These are phyloP conservation scores for Pleurotus djamor DNA, from an alignment of 768 basidiomycete genomes.

Conservation along the genomic window DNA sequence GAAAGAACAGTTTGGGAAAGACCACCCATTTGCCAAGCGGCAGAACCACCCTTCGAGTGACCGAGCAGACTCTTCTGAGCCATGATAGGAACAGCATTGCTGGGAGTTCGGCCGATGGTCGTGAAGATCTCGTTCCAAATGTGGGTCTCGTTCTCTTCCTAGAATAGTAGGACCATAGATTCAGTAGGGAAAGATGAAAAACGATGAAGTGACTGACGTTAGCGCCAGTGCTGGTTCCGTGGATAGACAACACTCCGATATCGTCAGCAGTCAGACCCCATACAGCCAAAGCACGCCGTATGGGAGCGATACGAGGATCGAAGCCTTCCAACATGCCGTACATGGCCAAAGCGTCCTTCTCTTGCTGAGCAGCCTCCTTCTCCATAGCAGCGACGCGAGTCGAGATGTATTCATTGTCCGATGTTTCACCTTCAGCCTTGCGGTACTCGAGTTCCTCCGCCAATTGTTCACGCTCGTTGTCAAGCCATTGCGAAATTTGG, in stretches of 20 bases:
- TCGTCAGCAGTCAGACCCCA: conserved; percentile 96
- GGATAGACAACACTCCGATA: conserved; percentile 86
- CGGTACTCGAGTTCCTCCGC: conserved; percentile 72
- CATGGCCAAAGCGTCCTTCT: conserved; percentile 87
- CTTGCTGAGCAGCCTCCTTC: conserved; percentile 86
- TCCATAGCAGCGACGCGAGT: conserved; percentile 83
- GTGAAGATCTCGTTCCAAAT: conserved; percentile 96
- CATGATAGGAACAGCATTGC: conserved; percentile 96
- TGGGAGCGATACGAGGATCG: conserved; percentile 84
- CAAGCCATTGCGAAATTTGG: conserved; percentile 94
- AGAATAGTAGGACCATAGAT: conserved; percentile 3
- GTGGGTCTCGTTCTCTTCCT: conserved; percentile 97
- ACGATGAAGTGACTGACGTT: conserved; percentile 45
- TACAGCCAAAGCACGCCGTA: conserved; percentile 93
- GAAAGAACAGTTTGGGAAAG: conserved; percentile 81
- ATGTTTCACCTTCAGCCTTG: conserved; percentile 46
- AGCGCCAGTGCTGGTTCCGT: conserved; percentile 85
- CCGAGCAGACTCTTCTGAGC: conserved; percentile 98
- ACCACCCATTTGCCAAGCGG: conserved; percentile 96
- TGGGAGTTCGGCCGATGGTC: conserved; percentile 84
- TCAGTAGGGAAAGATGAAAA: conserved; percentile 3
- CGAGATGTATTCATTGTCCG: conserved; percentile 70
- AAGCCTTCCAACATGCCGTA: conserved; percentile 94
- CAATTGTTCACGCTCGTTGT: conserved; percentile 83
- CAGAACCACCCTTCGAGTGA: conserved; percentile 98